A percentile compares a stretch with the other conserved stretches of the same genome.
Evolutionary conservation across 2,329 filamentous ascomycete genomes (phyloP).

Genomic region (Penicillium italicum): DNA sequence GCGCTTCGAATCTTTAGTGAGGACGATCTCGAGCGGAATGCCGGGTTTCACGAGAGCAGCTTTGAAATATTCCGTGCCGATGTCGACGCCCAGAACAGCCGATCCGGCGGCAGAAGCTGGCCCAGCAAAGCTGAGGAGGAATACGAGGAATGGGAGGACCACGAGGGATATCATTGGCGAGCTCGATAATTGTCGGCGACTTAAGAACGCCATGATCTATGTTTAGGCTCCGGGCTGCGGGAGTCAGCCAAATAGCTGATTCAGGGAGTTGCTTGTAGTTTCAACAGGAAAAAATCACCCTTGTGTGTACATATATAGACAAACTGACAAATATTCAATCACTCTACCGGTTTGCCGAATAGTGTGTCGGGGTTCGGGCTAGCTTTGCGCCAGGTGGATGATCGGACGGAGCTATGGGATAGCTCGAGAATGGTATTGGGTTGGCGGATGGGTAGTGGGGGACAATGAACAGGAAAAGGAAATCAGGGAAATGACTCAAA

Average conservation of each 20-base stretch:
- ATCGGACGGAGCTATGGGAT: slow-evolving; percentile 11
- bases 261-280: neutral
- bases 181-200: slow-evolving; percentile 28
- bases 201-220: slow-evolving; percentile 33
- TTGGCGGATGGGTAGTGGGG: neutral
- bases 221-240: slow-evolving; percentile 20
- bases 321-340: neutral
- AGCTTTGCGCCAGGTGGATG: slow-evolving; percentile 17
- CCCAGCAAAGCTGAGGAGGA: slow-evolving; percentile 53
- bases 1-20: slow-evolving; percentile 95
- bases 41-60: slow-evolving; percentile 93
- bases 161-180: slow-evolving; percentile 43
- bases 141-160: slow-evolving; percentile 51
- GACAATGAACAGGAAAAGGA: neutral
- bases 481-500: slow-evolving; percentile 8
- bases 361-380: slow-evolving; percentile 11
- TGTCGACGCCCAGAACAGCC: slow-evolving; percentile 85
- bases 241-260: slow-evolving; percentile 10
- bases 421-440: neutral
- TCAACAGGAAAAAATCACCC: slow-evolving; percentile 1
- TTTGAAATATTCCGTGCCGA: slow-evolving; percentile 97
- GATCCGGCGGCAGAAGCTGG: slow-evolving; percentile 60
- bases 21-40: slow-evolving; percentile 93
- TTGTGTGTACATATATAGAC: slow-evolving; percentile 9
- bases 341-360: slow-evolving; percentile 14